Base-by-base conservation (phyloP, 352 stramenopile species). In the Peronospora destructor region DNA sequence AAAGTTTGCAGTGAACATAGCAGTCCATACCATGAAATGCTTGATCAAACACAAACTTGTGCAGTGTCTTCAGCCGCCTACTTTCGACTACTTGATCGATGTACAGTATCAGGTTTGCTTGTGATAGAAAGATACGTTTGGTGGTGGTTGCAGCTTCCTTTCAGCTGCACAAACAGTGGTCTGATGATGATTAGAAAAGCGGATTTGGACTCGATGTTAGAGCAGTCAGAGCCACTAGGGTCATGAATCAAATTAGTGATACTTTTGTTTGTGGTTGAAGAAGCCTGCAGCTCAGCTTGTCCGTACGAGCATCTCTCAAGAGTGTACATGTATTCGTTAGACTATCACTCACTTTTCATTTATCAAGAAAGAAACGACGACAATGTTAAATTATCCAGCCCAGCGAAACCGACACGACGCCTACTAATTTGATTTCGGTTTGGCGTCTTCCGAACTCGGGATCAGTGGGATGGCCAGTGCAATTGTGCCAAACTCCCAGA, bases 401-500 rank as follows among this genome's bases (percentile, higher is more conserved):
- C 2, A n/a, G 40, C 5, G 33, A 35, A n/a, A 17, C n/a, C 13
- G 45, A 46, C 11, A 50, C 19, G 19, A 34, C n/a, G 36, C 53
- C 39, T 43, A 7, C 42, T 39, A 28, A 10, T 26, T 43, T 26
- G 41, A 21, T 10, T 43, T 33, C 4, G 13, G 10, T 23, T 49
- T 49, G 1, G 45, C 38, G 12, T 50, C 38, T 6, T 55, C 38
- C 11, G 37, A 64, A 17, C 35, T 71, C 9, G 52, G 49, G 19
- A 69, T 50, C 43, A 75, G 26, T 41, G 69, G 53, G 6, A 71
- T 32, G 11, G 53, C 61, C 1, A 61, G 68, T 16, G 63, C 66
- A 19, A 82, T 76, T 13, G 67, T 68, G 17, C 62, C 54, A 26
- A 68, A 50, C 39, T 82, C 68, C 68, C 68, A 79, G 13, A 64